Evolutionary conservation across 768 basidiomycete genomes (phyloP).

Genomic region (Termitomyces sp.): DNA sequence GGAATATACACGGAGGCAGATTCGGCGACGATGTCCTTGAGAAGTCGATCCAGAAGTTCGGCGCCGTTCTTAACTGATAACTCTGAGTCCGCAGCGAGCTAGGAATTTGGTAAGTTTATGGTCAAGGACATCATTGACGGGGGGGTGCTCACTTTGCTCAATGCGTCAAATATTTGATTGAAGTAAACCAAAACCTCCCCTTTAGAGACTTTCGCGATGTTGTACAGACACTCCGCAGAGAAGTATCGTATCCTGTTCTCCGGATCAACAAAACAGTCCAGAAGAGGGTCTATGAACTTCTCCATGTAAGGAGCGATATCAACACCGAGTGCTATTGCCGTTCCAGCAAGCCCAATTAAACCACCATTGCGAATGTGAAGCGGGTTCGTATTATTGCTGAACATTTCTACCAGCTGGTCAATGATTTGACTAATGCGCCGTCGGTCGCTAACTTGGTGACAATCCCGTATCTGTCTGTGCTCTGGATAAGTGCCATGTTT

Average conservation of each 20-base stretch:
- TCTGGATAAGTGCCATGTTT: neutral
- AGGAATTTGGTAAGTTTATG: constrained; percentile 5
- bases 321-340: constrained; percentile 93
- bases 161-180: constrained; percentile 96
- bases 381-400: constrained; percentile 75
- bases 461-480: constrained; percentile 78
- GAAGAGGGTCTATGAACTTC: constrained; percentile 82
- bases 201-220: constrained; percentile 95
- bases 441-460: constrained; percentile 74
- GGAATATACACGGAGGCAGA: constrained; percentile 94
- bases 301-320: constrained; percentile 94
- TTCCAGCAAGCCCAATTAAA: constrained; percentile 91
- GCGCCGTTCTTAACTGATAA: constrained; percentile 97
- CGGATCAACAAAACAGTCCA: constrained; percentile 88
- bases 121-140: neutral
- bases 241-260: constrained; percentile 97
- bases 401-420: constrained; percentile 93
- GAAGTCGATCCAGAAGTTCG: constrained; percentile 91
- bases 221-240: constrained; percentile 97
- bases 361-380: constrained; percentile 92
- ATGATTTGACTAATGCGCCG: constrained; percentile 82
- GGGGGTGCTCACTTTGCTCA: constrained; percentile 82
- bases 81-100: constrained; percentile 97
- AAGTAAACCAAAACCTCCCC: constrained; percentile 96
- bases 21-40: constrained; percentile 97